phyloP scores from a whole-genome alignment of 306 rosid genomes.

The Spatholobus suberectus region DNA sequence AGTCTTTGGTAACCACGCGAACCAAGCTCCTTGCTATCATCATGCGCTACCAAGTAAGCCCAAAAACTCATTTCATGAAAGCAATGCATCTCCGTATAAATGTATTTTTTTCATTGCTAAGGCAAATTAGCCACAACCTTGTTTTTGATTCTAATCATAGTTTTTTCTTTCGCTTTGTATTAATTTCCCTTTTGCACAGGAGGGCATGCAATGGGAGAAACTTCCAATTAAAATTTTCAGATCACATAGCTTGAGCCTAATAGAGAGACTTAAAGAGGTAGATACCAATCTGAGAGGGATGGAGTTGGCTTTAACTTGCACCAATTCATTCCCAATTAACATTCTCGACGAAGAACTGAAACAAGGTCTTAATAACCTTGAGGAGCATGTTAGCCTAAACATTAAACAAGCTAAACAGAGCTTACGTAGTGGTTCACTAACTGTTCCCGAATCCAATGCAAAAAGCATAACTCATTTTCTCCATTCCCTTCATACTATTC shows the following conservation, averaged over 20 bases:
- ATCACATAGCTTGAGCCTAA: slow-evolving; percentile 24
- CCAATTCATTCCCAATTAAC: slow-evolving; percentile 53
- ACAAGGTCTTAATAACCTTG: slow-evolving; percentile 50
- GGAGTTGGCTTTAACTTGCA: slow-evolving; percentile 59
- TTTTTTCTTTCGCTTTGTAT: too few relatives aligned
- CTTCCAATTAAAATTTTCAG: slow-evolving; percentile 40
- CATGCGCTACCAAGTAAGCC: slow-evolving; percentile 51
- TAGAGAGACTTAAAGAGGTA: slow-evolving; percentile 48
- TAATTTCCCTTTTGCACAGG: slow-evolving; percentile 45
- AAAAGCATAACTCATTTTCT: slow-evolving; percentile 43
- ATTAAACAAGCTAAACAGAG: slow-evolving; percentile 36
- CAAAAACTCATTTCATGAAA: neutral
- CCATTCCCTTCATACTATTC: slow-evolving; percentile 58
- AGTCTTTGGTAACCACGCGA: slow-evolving; percentile 42
- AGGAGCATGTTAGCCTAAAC: slow-evolving; percentile 45
- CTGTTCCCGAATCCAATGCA: slow-evolving; percentile 57
- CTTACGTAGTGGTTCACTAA: slow-evolving; percentile 41
- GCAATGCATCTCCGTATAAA: too few relatives aligned
- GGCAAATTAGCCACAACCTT: neutral
- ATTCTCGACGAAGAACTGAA: slow-evolving; percentile 42
- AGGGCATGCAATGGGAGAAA: slow-evolving; percentile 70
- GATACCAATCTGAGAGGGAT: slow-evolving; percentile 60
- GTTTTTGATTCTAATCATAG: neutral
- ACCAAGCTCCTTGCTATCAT: slow-evolving; percentile 48
- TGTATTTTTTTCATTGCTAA: too few relatives aligned